These are phyloP conservation scores for Hypoxylon lenormandii DNA, from an alignment of 495 filamentous ascomycete species.

Conservation along the genomic window DNA sequence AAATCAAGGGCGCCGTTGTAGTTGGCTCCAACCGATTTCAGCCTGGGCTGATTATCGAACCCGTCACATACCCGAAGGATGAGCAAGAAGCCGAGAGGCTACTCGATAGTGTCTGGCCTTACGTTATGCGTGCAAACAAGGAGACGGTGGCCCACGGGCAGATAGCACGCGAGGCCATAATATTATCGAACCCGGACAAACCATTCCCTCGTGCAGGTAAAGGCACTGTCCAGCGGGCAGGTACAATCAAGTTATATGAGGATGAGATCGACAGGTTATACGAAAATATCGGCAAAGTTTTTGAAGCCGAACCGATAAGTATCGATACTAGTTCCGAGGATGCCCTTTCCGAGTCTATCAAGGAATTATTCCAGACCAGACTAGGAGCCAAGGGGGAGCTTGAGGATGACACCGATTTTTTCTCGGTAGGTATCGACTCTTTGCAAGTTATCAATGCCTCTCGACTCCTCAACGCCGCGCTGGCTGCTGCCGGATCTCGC, in stretches of 20 bases:
- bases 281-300: conserved; percentile 36
- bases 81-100: conserved; percentile 49
- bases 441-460: conserved; percentile 61
- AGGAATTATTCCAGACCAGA: conserved; percentile 49
- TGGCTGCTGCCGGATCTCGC: conserved; percentile 48
- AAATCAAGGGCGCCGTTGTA: conserved; percentile 62
- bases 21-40: conserved; percentile 66
- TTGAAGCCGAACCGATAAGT: conserved; percentile 31
- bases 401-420: conserved; percentile 57
- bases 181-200: conserved; percentile 60
- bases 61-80: conserved; percentile 35
- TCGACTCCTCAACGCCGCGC: conserved; percentile 51
- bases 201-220: conserved; percentile 68
- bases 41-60: conserved; percentile 66
- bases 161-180: conserved; percentile 56
- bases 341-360: conserved; percentile 51
- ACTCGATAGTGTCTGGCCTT: conserved; percentile 58
- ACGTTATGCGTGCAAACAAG: conserved; percentile 61
- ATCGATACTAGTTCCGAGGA: conserved; percentile 53
- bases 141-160: conserved; percentile 61
- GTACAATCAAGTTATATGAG: conserved; percentile 63
- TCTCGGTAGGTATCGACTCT: conserved; percentile 64
- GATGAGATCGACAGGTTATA: conserved; percentile 67
- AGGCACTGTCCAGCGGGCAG: conserved; percentile 65
- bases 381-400: conserved; percentile 49